Evolutionary conservation across 2,329 filamentous ascomycete genomes (phyloP).

Genomic region (Torrubiella hemipterigena): DNA sequence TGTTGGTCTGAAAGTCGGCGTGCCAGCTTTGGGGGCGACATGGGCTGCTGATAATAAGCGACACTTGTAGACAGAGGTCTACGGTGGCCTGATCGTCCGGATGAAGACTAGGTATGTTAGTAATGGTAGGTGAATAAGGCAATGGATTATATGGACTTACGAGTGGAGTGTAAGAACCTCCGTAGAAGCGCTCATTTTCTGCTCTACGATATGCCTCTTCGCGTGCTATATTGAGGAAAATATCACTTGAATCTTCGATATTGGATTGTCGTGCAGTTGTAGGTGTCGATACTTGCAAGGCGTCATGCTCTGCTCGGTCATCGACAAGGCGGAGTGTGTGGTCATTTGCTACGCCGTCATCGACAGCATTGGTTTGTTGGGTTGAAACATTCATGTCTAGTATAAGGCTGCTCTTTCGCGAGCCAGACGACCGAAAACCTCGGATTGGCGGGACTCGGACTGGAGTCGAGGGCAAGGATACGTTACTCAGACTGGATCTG

Average conservation of each 20-base stretch:
- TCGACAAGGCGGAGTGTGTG: conserved; percentile 39
- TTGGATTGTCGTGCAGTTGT: conserved; percentile 24
- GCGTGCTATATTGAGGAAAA: conserved; percentile 46
- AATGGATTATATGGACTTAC: conserved; percentile 26
- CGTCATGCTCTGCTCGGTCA: conserved; percentile 19
- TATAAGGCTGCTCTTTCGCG: conserved; percentile 39
- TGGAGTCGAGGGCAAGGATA: conserved; percentile 19
- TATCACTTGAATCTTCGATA: conserved; percentile 42
- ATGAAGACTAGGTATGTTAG: conserved; percentile 42
- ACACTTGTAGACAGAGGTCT: conserved; percentile 42
- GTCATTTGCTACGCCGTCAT: conserved; percentile 34
- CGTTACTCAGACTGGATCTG: conserved; percentile 24
- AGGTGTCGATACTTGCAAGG: conserved; percentile 25
- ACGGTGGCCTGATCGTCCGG: conserved; percentile 32
- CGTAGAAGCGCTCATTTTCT: conserved; percentile 19
- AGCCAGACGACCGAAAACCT: conserved; percentile 43
- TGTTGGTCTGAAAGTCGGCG: conserved; percentile 47
- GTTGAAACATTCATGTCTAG: conserved; percentile 39
- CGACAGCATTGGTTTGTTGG: conserved; percentile 30
- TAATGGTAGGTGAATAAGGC: conserved; percentile 2
- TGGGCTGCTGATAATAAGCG: conserved; percentile 32
- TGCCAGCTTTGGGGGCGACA: conserved; percentile 36
- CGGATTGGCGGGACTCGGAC: conserved; percentile 41
- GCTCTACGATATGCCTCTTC: conserved; percentile 33
- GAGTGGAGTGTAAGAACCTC: conserved; percentile 24